phyloP scores from a whole-genome alignment of 441 rosid genomes.

The Populus hybrid region DNA sequence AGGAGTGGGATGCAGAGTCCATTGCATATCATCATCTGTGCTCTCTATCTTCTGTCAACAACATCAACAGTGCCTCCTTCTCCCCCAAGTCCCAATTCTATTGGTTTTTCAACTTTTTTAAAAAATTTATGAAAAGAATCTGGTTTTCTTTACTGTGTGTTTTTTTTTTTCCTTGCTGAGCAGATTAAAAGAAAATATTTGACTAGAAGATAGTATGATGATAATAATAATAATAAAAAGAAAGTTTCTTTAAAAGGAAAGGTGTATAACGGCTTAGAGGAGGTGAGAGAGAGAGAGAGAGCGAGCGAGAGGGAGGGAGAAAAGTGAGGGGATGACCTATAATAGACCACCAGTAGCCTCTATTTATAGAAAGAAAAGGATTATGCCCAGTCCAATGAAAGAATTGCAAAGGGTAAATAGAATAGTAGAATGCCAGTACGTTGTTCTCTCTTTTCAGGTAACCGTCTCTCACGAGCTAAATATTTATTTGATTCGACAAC shows the following conservation, averaged over 20 bases:
- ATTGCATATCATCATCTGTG: conserved; percentile 71
- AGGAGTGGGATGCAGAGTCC: conserved; percentile 56
- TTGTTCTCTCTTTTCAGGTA: conserved; percentile 4
- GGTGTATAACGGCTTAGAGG: background rate
- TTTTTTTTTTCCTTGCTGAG: background rate
- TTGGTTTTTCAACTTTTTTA: background rate
- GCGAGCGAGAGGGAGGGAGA: background rate
- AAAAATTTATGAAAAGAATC: background rate
- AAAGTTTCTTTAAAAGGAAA: conserved; percentile 30
- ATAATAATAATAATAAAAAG: background rate
- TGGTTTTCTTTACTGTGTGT: background rate
- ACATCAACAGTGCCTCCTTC: conserved; percentile 27
- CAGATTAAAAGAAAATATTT: background rate
- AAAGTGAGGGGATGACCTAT: conserved; percentile 13
- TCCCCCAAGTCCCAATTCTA: background rate
- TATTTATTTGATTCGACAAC: background rate
- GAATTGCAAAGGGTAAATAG: background rate
- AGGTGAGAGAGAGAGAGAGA: background rate
- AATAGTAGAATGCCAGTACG: background rate
- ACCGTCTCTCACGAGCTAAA: conserved; percentile 13
- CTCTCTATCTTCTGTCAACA: conserved; percentile 99
- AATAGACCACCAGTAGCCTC: conserved; percentile 9
- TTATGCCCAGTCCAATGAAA: background rate
- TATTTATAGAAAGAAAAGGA: conserved; percentile 28
- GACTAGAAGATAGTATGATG: background rate